These are phyloP conservation scores for Leucogyrophana mollusca DNA, from an alignment of 768 basidiomycete species.

Conservation along the genomic window DNA sequence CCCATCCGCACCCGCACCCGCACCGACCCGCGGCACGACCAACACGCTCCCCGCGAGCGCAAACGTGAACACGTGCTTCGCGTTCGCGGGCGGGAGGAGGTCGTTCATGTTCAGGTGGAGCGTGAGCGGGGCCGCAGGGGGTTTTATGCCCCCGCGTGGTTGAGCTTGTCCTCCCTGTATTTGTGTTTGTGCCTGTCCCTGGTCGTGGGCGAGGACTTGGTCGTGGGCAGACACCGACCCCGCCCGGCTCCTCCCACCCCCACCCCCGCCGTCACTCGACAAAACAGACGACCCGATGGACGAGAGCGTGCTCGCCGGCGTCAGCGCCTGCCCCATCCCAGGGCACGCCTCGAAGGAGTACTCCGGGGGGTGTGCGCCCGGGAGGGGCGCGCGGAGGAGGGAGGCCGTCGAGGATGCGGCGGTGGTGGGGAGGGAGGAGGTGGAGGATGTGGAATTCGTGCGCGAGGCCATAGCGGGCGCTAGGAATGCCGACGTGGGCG, in stretches of 20 bases:
- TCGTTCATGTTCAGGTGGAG: conserved; percentile 83
- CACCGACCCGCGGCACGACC: conserved; percentile 54
- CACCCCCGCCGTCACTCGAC: no score
- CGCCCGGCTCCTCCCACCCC: no score
- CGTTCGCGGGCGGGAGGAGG: conserved; percentile 54
- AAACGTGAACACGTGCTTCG: conserved; percentile 65
- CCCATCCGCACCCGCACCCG: no score
- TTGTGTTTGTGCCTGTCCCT: no score
- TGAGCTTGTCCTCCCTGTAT: conserved; percentile 18
- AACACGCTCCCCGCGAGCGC: conserved; percentile 65
- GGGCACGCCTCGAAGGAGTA: conserved; percentile 75
- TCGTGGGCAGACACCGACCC: no score
- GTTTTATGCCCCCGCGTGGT: no score
- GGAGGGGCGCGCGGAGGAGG: conserved; percentile 73
- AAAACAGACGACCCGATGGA: conserved; percentile 36
- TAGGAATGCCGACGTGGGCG: conserved; percentile 15
- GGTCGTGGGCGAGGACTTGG: no score
- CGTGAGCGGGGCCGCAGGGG: conserved; percentile 65
- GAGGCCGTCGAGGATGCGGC: conserved; percentile 54
- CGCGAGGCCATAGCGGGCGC: conserved; percentile 28
- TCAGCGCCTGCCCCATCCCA: conserved; percentile 46
- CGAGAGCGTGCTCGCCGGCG: conserved; percentile 39
- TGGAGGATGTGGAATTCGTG: conserved; percentile 35
- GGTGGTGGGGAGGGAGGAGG: no score
- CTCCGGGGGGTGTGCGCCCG: conserved; percentile 59